These are phyloP conservation scores for Hyphodiscus hymeniophilus DNA, from an alignment of 495 filamentous ascomycete genomes.

Conservation along the genomic window DNA sequence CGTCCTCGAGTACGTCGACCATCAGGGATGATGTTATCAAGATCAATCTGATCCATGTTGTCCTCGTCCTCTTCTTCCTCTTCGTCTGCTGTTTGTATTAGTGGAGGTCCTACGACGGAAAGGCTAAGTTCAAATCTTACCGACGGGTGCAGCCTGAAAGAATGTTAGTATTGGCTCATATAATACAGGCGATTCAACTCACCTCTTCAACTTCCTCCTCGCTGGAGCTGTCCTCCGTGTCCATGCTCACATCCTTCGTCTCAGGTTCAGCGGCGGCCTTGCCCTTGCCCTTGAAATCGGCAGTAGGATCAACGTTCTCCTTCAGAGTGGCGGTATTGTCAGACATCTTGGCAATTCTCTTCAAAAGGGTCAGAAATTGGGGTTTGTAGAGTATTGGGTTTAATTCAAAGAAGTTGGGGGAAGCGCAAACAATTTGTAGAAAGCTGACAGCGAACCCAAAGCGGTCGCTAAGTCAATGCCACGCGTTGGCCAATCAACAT, in stretches of 20 bases:
- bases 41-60: constrained; percentile 84
- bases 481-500: background rate
- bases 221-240: constrained; percentile 49
- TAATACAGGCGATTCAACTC: constrained; percentile 13
- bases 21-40: constrained; percentile 69
- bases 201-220: constrained; percentile 55
- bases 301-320: background rate
- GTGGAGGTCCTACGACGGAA: background rate
- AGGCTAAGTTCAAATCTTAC: constrained; percentile 9
- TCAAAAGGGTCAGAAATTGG: too few relatives aligned
- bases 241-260: constrained; percentile 54
- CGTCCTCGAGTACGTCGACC: constrained; percentile 79
- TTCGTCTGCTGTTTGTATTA: constrained; percentile 45
- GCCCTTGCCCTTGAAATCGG: constrained; percentile 18
- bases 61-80: constrained; percentile 72
- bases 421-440: constrained; percentile 3
- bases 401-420: constrained; percentile 9
- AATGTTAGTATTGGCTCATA: constrained; percentile 10
- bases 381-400: too few relatives aligned
- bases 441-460: background rate
- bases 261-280: constrained; percentile 50
- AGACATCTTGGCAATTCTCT: constrained; percentile 16
- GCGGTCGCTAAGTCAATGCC: too few relatives aligned
- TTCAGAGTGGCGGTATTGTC: constrained; percentile 9
- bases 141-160: constrained; percentile 11